phyloP scores from a whole-genome alignment of 345 rosid species.

The Cardamine resedifolia region DNA sequence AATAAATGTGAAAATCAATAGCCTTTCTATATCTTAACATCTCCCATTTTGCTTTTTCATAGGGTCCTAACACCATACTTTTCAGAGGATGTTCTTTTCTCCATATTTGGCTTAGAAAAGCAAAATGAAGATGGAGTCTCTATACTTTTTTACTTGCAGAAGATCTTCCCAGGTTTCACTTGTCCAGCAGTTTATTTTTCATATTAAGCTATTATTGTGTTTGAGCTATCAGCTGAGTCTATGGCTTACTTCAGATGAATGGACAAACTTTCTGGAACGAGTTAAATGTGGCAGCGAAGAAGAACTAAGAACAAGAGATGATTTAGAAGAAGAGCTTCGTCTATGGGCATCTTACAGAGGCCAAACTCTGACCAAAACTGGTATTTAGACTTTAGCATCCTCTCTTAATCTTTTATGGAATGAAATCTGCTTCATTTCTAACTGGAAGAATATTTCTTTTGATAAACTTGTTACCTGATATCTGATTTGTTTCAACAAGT shows the following conservation, averaged over 20 bases:
- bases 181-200: background rate
- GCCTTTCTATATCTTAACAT: background rate
- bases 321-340: slow-evolving; percentile 62
- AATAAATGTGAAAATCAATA: background rate
- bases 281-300: slow-evolving; percentile 50
- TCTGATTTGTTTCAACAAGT: slow-evolving; percentile 39
- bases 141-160: slow-evolving; percentile 77
- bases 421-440: slow-evolving; percentile 10
- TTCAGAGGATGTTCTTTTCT: slow-evolving; percentile 71
- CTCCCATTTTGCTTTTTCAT: slow-evolving; percentile 21
- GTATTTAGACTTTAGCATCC: slow-evolving; percentile 37
- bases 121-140: slow-evolving; percentile 88
- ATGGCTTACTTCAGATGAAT: slow-evolving; percentile 57
- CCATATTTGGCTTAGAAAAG: slow-evolving; percentile 49
- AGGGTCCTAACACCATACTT: slow-evolving; percentile 84
- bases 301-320: slow-evolving; percentile 45
- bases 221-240: slow-evolving; percentile 27
- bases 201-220: slow-evolving; percentile 12
- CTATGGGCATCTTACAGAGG: slow-evolving; percentile 85
- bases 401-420: slow-evolving; percentile 6
- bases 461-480: slow-evolving; percentile 13
- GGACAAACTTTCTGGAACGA: slow-evolving; percentile 72
- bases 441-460: background rate
- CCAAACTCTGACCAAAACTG: slow-evolving; percentile 82
- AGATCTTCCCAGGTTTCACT: slow-evolving; percentile 71